Percentiles rank a stretch among this genome's conserved stretches.
phyloP scores from a whole-genome alignment of 306 rosid genomes.

The Begonia loranthoides region DNA sequence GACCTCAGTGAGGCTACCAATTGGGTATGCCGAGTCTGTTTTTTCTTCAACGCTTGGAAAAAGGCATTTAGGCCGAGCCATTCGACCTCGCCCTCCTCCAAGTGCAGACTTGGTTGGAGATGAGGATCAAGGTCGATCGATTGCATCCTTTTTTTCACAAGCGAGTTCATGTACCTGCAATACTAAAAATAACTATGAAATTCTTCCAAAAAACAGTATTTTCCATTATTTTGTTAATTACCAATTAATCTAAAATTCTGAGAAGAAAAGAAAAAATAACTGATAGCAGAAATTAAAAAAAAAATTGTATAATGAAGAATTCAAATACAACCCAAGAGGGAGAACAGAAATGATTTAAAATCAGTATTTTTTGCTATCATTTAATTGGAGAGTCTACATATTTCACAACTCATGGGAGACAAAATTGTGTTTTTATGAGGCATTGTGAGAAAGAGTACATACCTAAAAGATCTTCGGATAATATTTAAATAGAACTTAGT shows the following conservation, averaged over 20 bases:
- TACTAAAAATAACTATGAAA: no score
- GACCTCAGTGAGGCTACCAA: constrained; percentile 39
- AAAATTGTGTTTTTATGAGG: no score
- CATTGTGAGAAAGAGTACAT: constrained; percentile 5
- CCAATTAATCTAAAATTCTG: no score
- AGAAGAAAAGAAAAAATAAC: no score
- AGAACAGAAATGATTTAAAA: no score
- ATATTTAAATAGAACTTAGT: constrained; percentile 15
- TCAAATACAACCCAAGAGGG: no score
- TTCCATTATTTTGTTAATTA: no score
- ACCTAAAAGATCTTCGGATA: constrained; percentile 56
- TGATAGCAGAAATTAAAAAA: no score
- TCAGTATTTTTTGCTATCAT: no score
- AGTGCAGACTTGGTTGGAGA: constrained; percentile 31
- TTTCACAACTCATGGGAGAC: no score
- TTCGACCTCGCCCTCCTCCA: constrained; percentile 53
- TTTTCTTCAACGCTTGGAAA: constrained; percentile 47
- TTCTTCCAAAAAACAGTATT: neutral
- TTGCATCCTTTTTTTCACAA: constrained; percentile 56
- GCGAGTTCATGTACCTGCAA: constrained; percentile 47
- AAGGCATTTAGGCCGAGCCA: constrained; percentile 84
- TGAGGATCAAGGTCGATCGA: constrained; percentile 18
- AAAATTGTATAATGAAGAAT: no score
- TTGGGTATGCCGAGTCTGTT: constrained; percentile 48
- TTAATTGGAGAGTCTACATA: no score